Conservation (phyloP, 169 alveolate genomes). For the Cryptosporidium felis region DNA sequence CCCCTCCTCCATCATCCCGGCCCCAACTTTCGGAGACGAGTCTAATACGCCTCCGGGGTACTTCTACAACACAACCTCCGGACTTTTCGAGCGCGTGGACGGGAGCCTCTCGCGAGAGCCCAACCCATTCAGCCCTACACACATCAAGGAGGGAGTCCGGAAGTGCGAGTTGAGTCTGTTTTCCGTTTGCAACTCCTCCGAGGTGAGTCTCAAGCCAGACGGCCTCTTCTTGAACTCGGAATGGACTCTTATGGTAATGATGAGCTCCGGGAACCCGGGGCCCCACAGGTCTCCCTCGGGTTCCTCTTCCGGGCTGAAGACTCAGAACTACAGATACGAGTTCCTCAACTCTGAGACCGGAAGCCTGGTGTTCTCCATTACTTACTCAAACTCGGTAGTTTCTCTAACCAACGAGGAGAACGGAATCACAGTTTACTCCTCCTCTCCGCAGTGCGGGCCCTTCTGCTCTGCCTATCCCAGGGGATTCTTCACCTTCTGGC, state of each 20-base stretch:
- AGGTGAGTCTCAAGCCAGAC: not conserved
- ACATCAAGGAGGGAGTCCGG: not conserved
- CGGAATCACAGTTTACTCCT: constrained; percentile 4
- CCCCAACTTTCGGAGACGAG: not conserved
- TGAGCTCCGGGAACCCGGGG: constrained; percentile 18
- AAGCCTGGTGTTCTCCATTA: not conserved
- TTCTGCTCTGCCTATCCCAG: not conserved
- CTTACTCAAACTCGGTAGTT: not conserved
- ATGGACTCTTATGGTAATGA: constrained; percentile 18
- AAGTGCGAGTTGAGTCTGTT: not conserved
- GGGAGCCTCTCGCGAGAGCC: not conserved
- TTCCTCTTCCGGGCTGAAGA: too few relatives aligned
- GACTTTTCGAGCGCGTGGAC: not conserved
- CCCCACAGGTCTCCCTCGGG: not conserved
- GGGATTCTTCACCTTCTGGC: constrained; percentile 16
- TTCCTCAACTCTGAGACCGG: not conserved
- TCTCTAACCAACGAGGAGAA: not conserved
- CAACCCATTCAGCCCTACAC: not conserved
- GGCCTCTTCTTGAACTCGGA: not conserved
- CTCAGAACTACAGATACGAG: not conserved
- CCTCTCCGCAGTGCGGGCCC: constrained; percentile 24
- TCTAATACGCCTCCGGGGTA: constrained; percentile 16
- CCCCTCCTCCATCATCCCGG: constrained; percentile 7
- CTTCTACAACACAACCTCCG: not conserved
- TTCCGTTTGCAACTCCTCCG: constrained; percentile 10